phyloP scores from a whole-genome alignment of 305 asterid genomes.

The Solanum hybrid region DNA sequence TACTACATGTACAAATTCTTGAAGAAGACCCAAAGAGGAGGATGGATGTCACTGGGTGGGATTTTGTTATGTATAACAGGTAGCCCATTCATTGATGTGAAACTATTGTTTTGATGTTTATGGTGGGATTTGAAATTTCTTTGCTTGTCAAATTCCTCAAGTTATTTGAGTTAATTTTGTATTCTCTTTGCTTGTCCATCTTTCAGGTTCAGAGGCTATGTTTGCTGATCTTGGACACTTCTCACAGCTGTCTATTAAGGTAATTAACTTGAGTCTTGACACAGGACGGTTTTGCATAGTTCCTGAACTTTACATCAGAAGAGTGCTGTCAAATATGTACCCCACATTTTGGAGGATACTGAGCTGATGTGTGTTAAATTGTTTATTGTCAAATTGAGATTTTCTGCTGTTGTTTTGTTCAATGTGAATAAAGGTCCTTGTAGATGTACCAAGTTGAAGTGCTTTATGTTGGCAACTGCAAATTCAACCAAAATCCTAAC shows the following conservation, averaged over 20 bases:
- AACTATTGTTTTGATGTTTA: background rate
- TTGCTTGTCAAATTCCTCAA: background rate
- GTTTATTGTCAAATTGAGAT: background rate
- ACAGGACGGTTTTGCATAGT: background rate
- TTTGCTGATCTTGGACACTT: constrained; percentile 97
- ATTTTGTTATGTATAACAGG: constrained; percentile 85
- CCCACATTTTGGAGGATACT: background rate
- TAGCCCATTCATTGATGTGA: constrained; percentile 7
- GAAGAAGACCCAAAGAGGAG: constrained; percentile 62
- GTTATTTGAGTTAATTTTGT: background rate
- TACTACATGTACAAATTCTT: constrained; percentile 92
- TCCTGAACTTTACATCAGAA: background rate
- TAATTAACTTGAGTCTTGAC: constrained; percentile 5
- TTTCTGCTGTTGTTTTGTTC: background rate
- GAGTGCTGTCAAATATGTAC: background rate
- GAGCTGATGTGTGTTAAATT: background rate
- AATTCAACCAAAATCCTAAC: background rate
- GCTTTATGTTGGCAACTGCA: background rate
- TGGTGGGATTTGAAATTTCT: background rate
- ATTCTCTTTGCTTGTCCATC: background rate
- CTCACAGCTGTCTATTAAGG: constrained; percentile 86
- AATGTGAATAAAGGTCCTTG: background rate
- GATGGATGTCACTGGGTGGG: constrained; percentile 96
- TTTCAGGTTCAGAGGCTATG: constrained; percentile 91
- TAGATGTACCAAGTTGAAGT: background rate